phyloP scores from a whole-genome alignment of 2,329 filamentous ascomycete species.

The Zymoseptoria pseudotritici region DNA sequence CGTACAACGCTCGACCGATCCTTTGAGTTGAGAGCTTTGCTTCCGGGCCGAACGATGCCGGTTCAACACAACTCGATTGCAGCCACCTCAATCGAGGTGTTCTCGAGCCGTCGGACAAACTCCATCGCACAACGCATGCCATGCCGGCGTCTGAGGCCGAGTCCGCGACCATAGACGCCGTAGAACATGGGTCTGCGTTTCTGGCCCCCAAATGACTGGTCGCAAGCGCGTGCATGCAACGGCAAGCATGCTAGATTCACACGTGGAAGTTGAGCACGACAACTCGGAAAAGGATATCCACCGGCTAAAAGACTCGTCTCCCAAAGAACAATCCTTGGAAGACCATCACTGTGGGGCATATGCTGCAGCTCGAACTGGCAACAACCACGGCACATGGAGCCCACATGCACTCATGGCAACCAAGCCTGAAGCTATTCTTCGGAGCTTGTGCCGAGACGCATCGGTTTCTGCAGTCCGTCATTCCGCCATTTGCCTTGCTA shows the following conservation, averaged over 20 bases:
- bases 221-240: neutral
- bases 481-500: neutral
- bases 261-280: too few relatives aligned
- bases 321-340: too few relatives aligned
- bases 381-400: too few relatives aligned
- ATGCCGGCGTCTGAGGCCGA: neutral
- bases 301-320: too few relatives aligned
- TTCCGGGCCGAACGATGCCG: neutral
- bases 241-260: too few relatives aligned
- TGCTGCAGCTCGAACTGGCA: too few relatives aligned
- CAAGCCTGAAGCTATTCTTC: neutral
- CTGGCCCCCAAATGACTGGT: neutral
- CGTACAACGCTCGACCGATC: neutral
- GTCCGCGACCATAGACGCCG: neutral
- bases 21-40: neutral
- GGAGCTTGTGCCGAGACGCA: neutral
- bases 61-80: neutral
- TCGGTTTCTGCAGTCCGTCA: neutral
- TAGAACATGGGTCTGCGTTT: neutral
- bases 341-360: too few relatives aligned
- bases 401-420: too few relatives aligned
- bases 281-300: too few relatives aligned
- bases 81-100: neutral
- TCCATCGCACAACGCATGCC: neutral
- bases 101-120: neutral